A percentile compares a stretch with the other conserved stretches of the same genome.
phyloP scores from a whole-genome alignment of 306 rosid genomes.

The Cucurbita argyrosperma region DNA sequence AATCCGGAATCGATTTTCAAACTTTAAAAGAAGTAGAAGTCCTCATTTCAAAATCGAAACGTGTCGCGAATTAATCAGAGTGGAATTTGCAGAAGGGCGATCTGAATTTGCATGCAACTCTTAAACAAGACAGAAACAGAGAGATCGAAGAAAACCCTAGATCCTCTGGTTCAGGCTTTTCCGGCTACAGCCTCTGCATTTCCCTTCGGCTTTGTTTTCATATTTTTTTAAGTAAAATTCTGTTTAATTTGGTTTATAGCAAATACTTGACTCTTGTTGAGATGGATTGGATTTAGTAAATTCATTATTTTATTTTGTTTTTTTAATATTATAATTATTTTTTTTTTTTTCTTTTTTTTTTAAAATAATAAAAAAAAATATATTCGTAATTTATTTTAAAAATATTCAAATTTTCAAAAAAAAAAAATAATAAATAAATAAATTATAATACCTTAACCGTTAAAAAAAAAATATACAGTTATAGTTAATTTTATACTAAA shows the following conservation, averaged over 20 bases:
- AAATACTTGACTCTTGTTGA: background rate
- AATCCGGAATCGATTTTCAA: background rate
- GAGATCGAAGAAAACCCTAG: conserved; percentile 27
- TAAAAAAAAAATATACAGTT: no score
- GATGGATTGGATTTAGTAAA: background rate
- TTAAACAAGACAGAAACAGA: background rate
- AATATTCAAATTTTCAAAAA: no score
- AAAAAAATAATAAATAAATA: no score
- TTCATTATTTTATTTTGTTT: background rate
- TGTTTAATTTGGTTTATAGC: background rate
- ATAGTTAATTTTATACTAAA: no score
- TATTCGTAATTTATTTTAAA: no score
- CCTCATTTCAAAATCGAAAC: background rate
- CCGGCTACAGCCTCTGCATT: conserved; percentile 3
- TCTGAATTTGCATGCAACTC: background rate
- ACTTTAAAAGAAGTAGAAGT: background rate
- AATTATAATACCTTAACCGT: no score
- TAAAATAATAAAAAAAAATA: no score
- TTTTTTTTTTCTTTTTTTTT: no score
- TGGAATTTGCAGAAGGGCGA: background rate
- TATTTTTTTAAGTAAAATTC: background rate
- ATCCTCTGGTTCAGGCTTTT: conserved; percentile 16
- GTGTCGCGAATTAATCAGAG: background rate
- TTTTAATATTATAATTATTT: background rate
- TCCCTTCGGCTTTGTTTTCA: background rate